Base-by-base conservation (phyloP, 2,329 filamentous ascomycete species). In the Alternaria conjuncta region DNA sequence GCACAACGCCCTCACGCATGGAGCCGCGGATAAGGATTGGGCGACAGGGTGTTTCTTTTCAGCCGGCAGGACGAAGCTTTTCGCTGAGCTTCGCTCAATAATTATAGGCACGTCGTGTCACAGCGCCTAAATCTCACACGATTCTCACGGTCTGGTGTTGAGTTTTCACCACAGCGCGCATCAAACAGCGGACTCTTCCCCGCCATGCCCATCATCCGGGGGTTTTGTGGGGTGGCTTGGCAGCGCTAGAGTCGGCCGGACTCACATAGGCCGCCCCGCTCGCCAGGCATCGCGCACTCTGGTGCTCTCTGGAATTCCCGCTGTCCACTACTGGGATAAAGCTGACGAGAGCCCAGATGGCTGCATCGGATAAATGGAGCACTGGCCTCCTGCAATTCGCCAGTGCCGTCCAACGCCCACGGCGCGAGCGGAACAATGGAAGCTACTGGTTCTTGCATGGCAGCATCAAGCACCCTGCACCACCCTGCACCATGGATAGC, bases 341-440 rank as follows among this genome's bases (percentile, higher is more conserved):
- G 65, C 66, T 75, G 67, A 71, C 71, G 60, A 57, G 51, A 49
- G 66, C 65, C 65, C 64, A 69, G 63, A 57, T 61, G 57, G 47
- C 44, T 50, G 30, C 46, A 54, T 71, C 76, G 76, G 75, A 61
- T 78, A 76, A 78, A 79, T 60, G 76, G 76, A 78, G 64, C 55
- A 59, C 55, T 59, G 56, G 46, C 44, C 43, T 36, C 18, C 56
- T 68, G 63, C 68, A 36, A 78, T 75, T 78, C 71, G 75, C 57
- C 56, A 63, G 55, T 58, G 64, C 58, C 59, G 55, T 57, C 63
- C 57, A 51, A 49, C 64, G 15, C 20, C 32, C 43, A 57, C 15
- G 28, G 28, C 32, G 36, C 53, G 51, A 58, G 53, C 65, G 67
- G 71, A 65, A 67, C 65, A 72, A 71, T 61, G 69, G 66, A 66